phyloP scores from a whole-genome alignment of 495 filamentous ascomycete species.

The Glutinoglossum americanum region DNA sequence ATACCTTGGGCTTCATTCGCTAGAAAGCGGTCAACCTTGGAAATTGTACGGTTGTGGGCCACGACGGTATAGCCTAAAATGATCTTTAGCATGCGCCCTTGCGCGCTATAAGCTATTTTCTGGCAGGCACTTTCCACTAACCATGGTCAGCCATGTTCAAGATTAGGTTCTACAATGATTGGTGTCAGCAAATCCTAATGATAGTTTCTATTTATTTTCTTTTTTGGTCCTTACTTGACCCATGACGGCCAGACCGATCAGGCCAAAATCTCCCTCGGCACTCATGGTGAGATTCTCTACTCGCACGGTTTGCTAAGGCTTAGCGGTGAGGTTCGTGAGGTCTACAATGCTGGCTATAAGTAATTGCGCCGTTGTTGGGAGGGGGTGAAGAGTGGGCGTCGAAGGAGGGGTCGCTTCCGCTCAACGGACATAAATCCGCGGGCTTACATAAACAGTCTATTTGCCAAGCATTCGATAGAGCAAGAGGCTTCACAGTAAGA shows the following conservation, averaged over 20 bases:
- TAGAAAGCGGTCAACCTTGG: slow-evolving; percentile 93
- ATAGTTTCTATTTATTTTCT: too few relatives aligned
- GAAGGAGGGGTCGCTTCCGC: neutral
- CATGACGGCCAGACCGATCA: slow-evolving; percentile 99
- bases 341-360: neutral
- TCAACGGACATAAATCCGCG: neutral
- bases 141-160: slow-evolving; percentile 88
- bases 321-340: neutral
- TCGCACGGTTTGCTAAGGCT: neutral
- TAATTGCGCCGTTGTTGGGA: neutral
- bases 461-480: neutral
- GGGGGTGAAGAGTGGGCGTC: neutral
- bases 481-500: neutral
- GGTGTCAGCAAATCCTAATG: neutral
- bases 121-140: slow-evolving; percentile 4
- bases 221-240: slow-evolving; percentile 26
- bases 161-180: slow-evolving; percentile 61
- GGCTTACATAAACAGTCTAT: neutral
- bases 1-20: slow-evolving; percentile 78
- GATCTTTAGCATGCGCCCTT: neutral
- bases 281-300: slow-evolving; percentile 18
- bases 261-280: slow-evolving; percentile 69
- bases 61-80: slow-evolving; percentile 57
- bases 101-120: slow-evolving; percentile 8
- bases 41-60: slow-evolving; percentile 92